These are phyloP conservation scores for Russula olivacea DNA, from an alignment of 768 basidiomycete species.

Conservation along the genomic window DNA sequence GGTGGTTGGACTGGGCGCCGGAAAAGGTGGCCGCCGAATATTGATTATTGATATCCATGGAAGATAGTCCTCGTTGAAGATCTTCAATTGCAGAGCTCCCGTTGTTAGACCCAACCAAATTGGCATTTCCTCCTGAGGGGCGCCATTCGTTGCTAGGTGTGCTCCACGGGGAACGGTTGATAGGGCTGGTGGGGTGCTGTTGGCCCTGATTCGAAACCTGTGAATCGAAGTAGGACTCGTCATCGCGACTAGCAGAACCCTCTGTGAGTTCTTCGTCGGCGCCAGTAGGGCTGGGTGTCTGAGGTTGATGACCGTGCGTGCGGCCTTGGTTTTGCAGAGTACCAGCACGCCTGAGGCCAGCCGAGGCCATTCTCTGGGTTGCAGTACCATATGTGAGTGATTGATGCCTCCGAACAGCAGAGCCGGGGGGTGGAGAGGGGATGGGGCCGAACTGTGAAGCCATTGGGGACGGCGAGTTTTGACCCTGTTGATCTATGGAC, in stretches of 20 bases:
- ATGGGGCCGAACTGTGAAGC: constrained; percentile 56
- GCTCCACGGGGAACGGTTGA: constrained; percentile 63
- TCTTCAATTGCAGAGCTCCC: constrained; percentile 55
- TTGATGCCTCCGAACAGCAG: constrained; percentile 69
- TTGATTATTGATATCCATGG: constrained; percentile 52
- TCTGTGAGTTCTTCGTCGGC: constrained; percentile 58
- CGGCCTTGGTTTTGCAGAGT: constrained; percentile 54
- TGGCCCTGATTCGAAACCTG: constrained; percentile 31
- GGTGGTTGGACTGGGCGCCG: constrained; percentile 51
- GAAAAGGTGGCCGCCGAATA: constrained; percentile 30
- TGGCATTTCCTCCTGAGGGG: constrained; percentile 34
- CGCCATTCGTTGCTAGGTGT: constrained; percentile 59
- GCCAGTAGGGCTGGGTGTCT: constrained; percentile 43
- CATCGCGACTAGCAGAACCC: constrained; percentile 50
- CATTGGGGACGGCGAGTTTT: constrained; percentile 50
- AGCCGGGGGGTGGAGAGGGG: constrained; percentile 56
- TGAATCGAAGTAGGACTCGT: constrained; percentile 47
- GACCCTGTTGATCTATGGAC: constrained; percentile 46
- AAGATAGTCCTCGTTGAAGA: constrained; percentile 65
- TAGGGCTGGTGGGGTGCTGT: constrained; percentile 48
- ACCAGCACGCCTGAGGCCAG: constrained; percentile 66
- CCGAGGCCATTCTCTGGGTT: constrained; percentile 43
- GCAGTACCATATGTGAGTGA: constrained; percentile 69
- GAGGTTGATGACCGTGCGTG: constrained; percentile 33
- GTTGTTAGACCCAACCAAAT: constrained; percentile 27